A percentile compares a stretch with the other conserved stretches of the same genome.
These are phyloP conservation scores for Olyra latifolia DNA, from an alignment of 176 grass and related monocot genomes.

Conservation along the genomic window DNA sequence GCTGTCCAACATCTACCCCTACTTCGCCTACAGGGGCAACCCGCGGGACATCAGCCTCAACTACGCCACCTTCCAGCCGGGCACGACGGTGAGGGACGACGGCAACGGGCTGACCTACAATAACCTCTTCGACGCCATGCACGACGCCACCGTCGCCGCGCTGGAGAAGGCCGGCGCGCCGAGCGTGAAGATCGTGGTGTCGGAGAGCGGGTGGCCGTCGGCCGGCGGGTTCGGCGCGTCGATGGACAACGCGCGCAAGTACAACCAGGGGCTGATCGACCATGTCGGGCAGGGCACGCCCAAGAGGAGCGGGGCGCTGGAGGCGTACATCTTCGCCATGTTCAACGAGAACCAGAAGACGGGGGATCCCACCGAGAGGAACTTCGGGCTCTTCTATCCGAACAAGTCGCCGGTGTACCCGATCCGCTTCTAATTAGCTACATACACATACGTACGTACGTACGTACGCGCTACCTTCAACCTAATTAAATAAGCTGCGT, in stretches of 20 bases:
- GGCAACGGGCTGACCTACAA: constrained; percentile 39
- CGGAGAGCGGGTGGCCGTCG: constrained; percentile 77
- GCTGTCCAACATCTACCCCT: constrained; percentile 67
- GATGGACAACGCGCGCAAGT: constrained; percentile 44
- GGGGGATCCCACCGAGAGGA: constrained; percentile 7
- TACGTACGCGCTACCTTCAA: constrained; percentile 28
- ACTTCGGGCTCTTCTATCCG: constrained; percentile 52
- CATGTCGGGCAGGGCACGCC: constrained; percentile 45
- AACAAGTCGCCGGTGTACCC: constrained; percentile 25
- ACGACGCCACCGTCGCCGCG: constrained; percentile 49
- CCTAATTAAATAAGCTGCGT: background rate
- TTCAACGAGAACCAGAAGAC: constrained; percentile 48
- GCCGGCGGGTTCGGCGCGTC: constrained; percentile 43
- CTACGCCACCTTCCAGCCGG: constrained; percentile 57
- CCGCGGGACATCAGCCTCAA: constrained; percentile 13
- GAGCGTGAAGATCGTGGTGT: constrained; percentile 37
- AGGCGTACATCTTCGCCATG: constrained; percentile 58
- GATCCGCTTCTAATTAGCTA: constrained; percentile 21
- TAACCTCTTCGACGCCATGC: constrained; percentile 66
- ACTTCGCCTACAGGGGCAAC: constrained; percentile 52
- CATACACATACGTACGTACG: background rate
- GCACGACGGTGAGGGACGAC: constrained; percentile 33
- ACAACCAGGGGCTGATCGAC: constrained; percentile 55
- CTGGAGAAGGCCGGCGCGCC: constrained; percentile 51
- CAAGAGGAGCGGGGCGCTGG: constrained; percentile 32